Base-by-base conservation (phyloP, 495 filamentous ascomycete species). In the Podospora comata region DNA sequence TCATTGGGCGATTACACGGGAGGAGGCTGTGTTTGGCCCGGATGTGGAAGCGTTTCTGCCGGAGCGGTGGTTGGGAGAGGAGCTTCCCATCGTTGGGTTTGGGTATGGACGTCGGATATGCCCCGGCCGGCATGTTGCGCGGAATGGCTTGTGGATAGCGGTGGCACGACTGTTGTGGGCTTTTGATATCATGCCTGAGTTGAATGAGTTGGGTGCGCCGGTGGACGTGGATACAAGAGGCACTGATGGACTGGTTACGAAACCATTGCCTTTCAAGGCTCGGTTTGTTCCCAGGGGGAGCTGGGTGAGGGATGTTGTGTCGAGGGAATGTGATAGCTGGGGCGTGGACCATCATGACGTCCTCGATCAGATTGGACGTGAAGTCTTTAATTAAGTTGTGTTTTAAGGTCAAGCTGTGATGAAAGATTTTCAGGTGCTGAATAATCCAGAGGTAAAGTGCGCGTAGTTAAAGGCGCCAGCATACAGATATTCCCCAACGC, bases 71-170 rank as follows among this genome's bases (percentile, higher is more conserved):
- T 30, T 78, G 7, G 69, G 73, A 56, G 74, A 77, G 48, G 30
- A 28, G 11, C 16, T 28, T 81, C 79, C 56, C 82, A 82, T 73
- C 78, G 28, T 30, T 30, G 83, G 83, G 0, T 85, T 86, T 48
- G 82, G 83, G 26, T 85, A 83, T 76, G 84, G 85, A 20, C 76
- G 85, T 0, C 78, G 85, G n/a, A 78, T 85, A 64, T 86, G 85
- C 64, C 81, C 84, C 3, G 84, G 83, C 0, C 80, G 83, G 60
- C 78, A 81, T 58, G 70, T 85, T 4, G 85, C 83, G 0, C 78
- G 83, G 48, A 78, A 80, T 4, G 78, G 76, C 16, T 70, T 85
- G 15, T 80, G 79, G 67, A 73, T 84, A 16, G 78, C 79, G 11
- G 80, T 85, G 15, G 80, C 81, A 2, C 80, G 80, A 11, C 70